These are phyloP conservation scores for Citrullus amarus DNA, from an alignment of 306 rosid species.

Conservation along the genomic window DNA sequence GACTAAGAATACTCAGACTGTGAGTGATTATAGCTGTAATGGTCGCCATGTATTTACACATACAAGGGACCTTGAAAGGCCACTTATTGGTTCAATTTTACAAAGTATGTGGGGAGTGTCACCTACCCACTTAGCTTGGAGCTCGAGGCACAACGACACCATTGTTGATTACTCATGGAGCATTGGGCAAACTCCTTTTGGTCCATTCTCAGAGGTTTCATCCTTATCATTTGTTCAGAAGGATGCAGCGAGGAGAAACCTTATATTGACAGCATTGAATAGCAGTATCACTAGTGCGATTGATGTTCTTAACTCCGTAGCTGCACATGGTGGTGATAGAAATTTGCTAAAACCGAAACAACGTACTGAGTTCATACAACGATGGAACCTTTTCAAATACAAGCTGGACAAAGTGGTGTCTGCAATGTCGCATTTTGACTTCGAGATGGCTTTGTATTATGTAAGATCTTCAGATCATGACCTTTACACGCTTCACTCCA, in stretches of 20 bases:
- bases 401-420: slow-evolving; percentile 90
- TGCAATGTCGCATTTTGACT: slow-evolving; percentile 73
- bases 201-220: slow-evolving; percentile 69
- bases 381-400: slow-evolving; percentile 79
- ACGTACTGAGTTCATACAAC: slow-evolving; percentile 54
- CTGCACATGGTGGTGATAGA: slow-evolving; percentile 72
- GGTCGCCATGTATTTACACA: slow-evolving; percentile 68
- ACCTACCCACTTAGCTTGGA: slow-evolving; percentile 81
- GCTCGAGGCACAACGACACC: slow-evolving; percentile 72
- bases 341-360: slow-evolving; percentile 65
- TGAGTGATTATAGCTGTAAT: slow-evolving; percentile 89
- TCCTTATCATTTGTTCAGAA: slow-evolving; percentile 81
- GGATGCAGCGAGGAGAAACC: slow-evolving; percentile 85
- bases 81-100: slow-evolving; percentile 78
- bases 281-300: slow-evolving; percentile 49
- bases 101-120: slow-evolving; percentile 99
- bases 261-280: slow-evolving; percentile 68
- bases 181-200: slow-evolving; percentile 89
- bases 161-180: slow-evolving; percentile 96
- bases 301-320: slow-evolving; percentile 57
- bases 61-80: slow-evolving; percentile 70
- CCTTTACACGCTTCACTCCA: slow-evolving; percentile 69
- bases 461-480: slow-evolving; percentile 84
- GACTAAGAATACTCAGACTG: slow-evolving; percentile 73
- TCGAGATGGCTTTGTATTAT: slow-evolving; percentile 73